Base-by-base conservation (phyloP, 2,329 filamentous ascomycete species). In the Fusarium setosum region DNA sequence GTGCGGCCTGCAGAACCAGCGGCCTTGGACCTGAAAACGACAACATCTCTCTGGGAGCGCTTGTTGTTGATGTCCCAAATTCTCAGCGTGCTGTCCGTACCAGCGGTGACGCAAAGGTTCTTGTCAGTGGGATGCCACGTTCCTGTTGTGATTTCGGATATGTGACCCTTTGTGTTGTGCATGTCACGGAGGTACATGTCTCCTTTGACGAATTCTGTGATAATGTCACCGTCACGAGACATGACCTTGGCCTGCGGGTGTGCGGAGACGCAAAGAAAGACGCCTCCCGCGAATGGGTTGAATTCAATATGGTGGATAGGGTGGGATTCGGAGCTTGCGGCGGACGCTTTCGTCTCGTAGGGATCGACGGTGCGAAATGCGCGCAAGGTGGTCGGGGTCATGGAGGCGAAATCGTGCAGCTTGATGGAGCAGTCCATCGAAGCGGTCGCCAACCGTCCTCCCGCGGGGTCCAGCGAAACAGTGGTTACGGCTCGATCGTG, bases 171-270 rank as follows among this genome's bases (percentile, higher is more conserved):
- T 5, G 96, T 99, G 76, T 98, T 94, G 79, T 97, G 88, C 91
- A 98, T 96, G 76, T 99, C 96, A 54, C 95, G 88, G 68, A 99
- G 81, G 73, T 99, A 99, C 94, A 98, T 98, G 76, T 99, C 96
- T 42, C 96, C 96, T 80, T 99, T 99, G 69, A 94, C 91, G 68
- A 97, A 98, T 74, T 97, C 94, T 1, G 91, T 90, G 47, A 96
- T 72, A 8, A 92, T 85, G 41, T 96, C 93, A 35, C 96, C 96
- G 80, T 99, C 95, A 72, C 96, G 89, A 71, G 88, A 92, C 76
- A 98, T 85, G 21, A 99, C 89, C 76, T 94, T 94, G 12, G 95
- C 93, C 76, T 98, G 95, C 2, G 95, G 90, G 37, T 95, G 92
- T 7, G 95, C 94, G 8, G 94, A 92, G 41, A 98, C 84, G 69